Conservation (phyloP, 805 yeast genomes). For the Candida argentea region DNA sequence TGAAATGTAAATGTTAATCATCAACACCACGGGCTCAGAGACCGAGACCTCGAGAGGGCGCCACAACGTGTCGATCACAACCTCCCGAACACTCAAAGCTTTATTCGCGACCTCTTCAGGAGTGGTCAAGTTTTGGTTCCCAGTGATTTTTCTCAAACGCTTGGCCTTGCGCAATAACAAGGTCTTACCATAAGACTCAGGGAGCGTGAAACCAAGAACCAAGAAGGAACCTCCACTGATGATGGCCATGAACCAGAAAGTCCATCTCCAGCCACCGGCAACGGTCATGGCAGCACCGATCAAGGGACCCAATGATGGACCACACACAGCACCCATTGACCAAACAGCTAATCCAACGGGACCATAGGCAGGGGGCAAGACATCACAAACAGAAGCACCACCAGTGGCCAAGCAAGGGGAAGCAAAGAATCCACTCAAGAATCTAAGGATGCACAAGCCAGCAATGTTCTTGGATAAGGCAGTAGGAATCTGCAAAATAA, state of each 20-base stretch:
- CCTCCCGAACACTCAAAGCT: slow-evolving; percentile 9
- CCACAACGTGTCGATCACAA: slow-evolving; percentile 26
- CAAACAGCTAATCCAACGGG: slow-evolving; percentile 42
- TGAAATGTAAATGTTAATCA: slow-evolving; percentile 42
- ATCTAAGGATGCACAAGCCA: slow-evolving; percentile 39
- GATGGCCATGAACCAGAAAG: slow-evolving; percentile 41
- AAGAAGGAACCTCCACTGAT: slow-evolving; percentile 28
- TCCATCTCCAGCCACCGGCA: slow-evolving; percentile 42
- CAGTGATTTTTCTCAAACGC: slow-evolving; percentile 39
- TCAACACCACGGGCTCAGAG: slow-evolving; percentile 46
- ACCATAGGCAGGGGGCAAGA: slow-evolving; percentile 28
- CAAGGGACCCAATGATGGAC: slow-evolving; percentile 48
- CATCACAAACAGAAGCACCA: slow-evolving; percentile 47
- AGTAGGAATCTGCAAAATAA: slow-evolving; percentile 45
- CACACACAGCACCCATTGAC: slow-evolving; percentile 45
- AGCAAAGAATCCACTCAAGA: slow-evolving; percentile 45
- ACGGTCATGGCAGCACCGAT: slow-evolving; percentile 42
- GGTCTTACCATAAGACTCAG: slow-evolving; percentile 40
- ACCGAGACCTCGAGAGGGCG: slow-evolving; percentile 42
- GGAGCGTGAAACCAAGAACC: slow-evolving; percentile 26
- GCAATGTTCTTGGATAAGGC: slow-evolving; percentile 43
- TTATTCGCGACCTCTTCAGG: slow-evolving; percentile 27
- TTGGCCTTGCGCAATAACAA: slow-evolving; percentile 38
- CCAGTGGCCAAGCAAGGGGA: slow-evolving; percentile 51
- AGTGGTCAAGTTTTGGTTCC: slow-evolving; percentile 34